These are phyloP conservation scores for Pulveroboletus sp. DNA, from an alignment of 768 basidiomycete genomes.

Conservation along the genomic window DNA sequence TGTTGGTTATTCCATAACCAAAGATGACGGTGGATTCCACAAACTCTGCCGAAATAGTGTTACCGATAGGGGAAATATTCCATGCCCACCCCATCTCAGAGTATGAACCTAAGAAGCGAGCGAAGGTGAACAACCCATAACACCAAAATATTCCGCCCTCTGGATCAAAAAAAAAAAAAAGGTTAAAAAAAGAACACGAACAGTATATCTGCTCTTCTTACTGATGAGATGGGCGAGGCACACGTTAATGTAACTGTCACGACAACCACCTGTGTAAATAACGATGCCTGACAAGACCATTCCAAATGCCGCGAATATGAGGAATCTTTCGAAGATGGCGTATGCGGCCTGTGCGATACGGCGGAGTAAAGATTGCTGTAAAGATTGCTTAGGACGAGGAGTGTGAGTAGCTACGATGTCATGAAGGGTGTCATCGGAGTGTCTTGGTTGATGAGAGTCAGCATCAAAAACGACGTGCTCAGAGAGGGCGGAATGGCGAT, in stretches of 20 bases:
- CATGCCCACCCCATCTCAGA: constrained; percentile 92
- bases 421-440: constrained; percentile 57
- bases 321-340: constrained; percentile 50
- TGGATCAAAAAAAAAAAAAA: constrained; percentile 22
- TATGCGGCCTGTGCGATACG: constrained; percentile 48
- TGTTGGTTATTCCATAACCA: constrained; percentile 84
- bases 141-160: constrained; percentile 92
- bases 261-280: constrained; percentile 84
- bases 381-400: constrained; percentile 15
- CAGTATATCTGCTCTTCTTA: constrained; percentile 32
- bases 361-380: constrained; percentile 29
- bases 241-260: constrained; percentile 70
- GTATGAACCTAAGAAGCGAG: constrained; percentile 90
- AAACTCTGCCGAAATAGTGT: constrained; percentile 63
- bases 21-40: constrained; percentile 80
- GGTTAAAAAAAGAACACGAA: background rate
- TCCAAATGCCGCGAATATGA: constrained; percentile 69
- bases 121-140: constrained; percentile 84
- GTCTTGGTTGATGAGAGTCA: constrained; percentile 39
- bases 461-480: constrained; percentile 50
- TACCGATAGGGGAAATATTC: constrained; percentile 62
- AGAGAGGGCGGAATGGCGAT: constrained; percentile 41
- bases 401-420: constrained; percentile 29
- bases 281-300: constrained; percentile 67
- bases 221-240: constrained; percentile 92